Conservation (phyloP, 768 basidiomycete species). For the Fomitopsis serialis region DNA sequence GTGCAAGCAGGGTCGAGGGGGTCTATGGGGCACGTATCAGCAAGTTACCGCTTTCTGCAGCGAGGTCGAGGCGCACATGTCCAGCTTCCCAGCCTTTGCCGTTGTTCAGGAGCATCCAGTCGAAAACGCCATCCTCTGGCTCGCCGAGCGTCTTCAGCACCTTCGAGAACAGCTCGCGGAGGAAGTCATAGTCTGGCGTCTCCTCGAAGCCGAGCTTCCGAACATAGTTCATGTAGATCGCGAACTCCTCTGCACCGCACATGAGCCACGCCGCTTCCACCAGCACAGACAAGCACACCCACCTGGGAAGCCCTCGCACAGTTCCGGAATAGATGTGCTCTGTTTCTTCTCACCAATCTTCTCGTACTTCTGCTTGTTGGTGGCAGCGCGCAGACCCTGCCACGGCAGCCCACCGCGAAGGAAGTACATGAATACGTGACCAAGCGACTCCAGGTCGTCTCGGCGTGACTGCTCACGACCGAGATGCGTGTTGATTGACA, state of each 20-base stretch:
- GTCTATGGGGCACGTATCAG: slow-evolving; percentile 27
- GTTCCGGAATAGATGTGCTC: slow-evolving; percentile 82
- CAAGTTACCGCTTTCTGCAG: not conserved
- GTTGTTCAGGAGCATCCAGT: slow-evolving; percentile 93
- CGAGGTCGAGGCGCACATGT: slow-evolving; percentile 48
- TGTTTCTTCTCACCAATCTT: slow-evolving; percentile 99
- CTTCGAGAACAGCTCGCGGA: slow-evolving; percentile 90
- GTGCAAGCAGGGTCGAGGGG: slow-evolving; percentile 37
- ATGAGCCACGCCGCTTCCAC: not conserved
- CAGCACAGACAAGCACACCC: slow-evolving; percentile 20
- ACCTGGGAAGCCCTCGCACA: slow-evolving; percentile 98
- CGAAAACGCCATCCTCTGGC: slow-evolving; percentile 86
- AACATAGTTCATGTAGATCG: slow-evolving; percentile 99
- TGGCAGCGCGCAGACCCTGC: slow-evolving; percentile 96
- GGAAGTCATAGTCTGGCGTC: slow-evolving; percentile 95
- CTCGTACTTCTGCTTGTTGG: slow-evolving; percentile 99
- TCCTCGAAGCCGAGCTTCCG: slow-evolving; percentile 98
- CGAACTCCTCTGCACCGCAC: slow-evolving; percentile 76
- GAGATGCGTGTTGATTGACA: slow-evolving; percentile 99
- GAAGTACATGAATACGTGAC: slow-evolving; percentile 99
- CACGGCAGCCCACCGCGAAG: slow-evolving; percentile 93
- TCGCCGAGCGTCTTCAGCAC: slow-evolving; percentile 85
- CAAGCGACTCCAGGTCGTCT: slow-evolving; percentile 94
- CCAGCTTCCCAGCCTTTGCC: slow-evolving; percentile 96
- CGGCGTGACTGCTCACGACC: slow-evolving; percentile 92